Evolutionary conservation across 2,329 filamentous ascomycete species (phyloP), one percentile per base, ranked within the genome.

Genomic region (Cladosporium sp.): DNA sequence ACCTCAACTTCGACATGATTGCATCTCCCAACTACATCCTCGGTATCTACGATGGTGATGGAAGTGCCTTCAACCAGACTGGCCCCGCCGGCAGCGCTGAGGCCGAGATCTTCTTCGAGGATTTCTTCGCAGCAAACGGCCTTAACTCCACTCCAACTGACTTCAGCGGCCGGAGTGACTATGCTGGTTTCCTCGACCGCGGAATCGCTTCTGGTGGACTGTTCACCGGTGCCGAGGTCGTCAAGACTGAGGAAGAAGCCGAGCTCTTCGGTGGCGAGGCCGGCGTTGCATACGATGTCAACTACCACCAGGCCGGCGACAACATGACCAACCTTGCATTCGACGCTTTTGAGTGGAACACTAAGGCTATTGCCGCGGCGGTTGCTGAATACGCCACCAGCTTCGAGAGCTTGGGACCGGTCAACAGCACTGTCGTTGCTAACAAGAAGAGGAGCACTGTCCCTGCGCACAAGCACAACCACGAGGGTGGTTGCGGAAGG

Each of bases 111-210:
- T 75, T 90, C 35, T 91, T 90, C 70, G 76, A 85, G 19, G 77
- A 85, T 49, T 91, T 83, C 79, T 91, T 87, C 74, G 72, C 78
- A 60, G 72, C 76, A 1, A 78, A 85, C 20, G 85, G 79, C 1
- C 77, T 85, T 57, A 85, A 85, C 71, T 86, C 85, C 69, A 88
- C 84, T 0, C 83, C 88, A 58, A 89, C 89, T 25, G 82, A 84
- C 2, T 93, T 94, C 63, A 87, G 91, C 65, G 89, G 89, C 6
- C 85, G 89, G 58, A 90, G 86, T 61, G 90, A 94, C 72, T 93
- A 93, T 65, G 87, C 86, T 51, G 86, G 84, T 1, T 92, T 93
- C 75, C 87, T 91, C 66, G 79, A 83, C 25, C 57, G 45, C 13
- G 67, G 64, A 13, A 90, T 92, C 40, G 87, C 89, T 0, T 83